Evolutionary conservation across 148 eudicot species (phyloP), one percentile per base, ranked within the genome.

Genomic region (Chenopodium formosanum): DNA sequence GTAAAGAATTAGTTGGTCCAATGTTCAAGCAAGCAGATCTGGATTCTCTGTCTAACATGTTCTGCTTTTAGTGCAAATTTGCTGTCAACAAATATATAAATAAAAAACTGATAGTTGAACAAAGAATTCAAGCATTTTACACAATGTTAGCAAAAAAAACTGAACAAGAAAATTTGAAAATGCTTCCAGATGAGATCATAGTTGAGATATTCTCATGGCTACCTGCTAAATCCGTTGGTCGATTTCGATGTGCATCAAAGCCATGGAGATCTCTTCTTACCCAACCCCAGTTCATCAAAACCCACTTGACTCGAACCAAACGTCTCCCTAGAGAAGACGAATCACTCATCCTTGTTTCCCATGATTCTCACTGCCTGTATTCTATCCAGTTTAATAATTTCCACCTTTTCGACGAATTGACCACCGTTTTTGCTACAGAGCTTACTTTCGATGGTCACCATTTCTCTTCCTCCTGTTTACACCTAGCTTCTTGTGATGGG

Each of bases 401-500:
- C 73, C 56, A 75, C 4, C 37, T 56, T 23, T 23, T 31, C 27
- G 73, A 67, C 29, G 22, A 64, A 64, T 47, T 77, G 1, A n/a
- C 40, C 47, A 13, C 40, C 27, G 9, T 25, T 44, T 67, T 4
- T 1, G 32, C 53, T 14, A 16, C 27, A 13, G 8, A 29, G n/a
- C 73, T 65, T 2, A 31, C 13, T 13, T 3, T 13, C 27, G 22
- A 16, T 10, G 78, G 6, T 29, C 16, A 25, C 4, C 29, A 1
- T 52, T 70, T 16, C 20, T 0, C 11, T 9, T 27, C 20, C 6
- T 29, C 22, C 23, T 23, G 23, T 29, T 10, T 29, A 16, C 12
- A 29, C 0, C 6, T 58, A 14, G 78, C 25, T 10, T 70, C 80
- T 44, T 82, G 84, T 77, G 75, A 77, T 77, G 84, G 84, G 75